Conservation (phyloP, 352 stramenopile species). For the Phytophthora chlamydospora region DNA sequence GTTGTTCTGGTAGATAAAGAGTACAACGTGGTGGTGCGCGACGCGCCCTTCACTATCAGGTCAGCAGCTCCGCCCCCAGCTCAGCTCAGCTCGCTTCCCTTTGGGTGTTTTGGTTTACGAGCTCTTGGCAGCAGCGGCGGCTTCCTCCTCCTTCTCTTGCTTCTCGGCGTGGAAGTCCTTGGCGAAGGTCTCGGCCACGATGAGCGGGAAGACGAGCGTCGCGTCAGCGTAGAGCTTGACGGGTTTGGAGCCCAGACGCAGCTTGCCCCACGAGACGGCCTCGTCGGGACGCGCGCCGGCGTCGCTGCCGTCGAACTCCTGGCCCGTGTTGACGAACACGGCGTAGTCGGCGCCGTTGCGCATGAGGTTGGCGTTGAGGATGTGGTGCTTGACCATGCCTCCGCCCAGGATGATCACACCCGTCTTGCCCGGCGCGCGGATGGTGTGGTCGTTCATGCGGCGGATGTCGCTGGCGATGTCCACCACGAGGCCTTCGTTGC, state of each 20-base stretch:
- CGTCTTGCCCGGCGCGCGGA: conserved; percentile 93
- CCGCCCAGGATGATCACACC: conserved; percentile 99
- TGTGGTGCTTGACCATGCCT: conserved; percentile 99
- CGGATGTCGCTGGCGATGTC: conserved; percentile 98
- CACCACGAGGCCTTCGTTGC: conserved; percentile 96
- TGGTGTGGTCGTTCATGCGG: conserved; percentile 97
- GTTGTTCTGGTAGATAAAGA: conserved; percentile 42
- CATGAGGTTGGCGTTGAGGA: conserved; percentile 99
- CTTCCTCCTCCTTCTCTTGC: conserved; percentile 28
- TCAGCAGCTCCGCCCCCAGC: conserved; percentile 21
- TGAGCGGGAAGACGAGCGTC: conserved; percentile 98
- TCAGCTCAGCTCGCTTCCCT: conserved; percentile 25
- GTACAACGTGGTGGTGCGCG: conserved; percentile 35
- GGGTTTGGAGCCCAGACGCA: conserved; percentile 93
- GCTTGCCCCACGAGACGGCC: conserved; percentile 99
- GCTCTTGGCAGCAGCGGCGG: conserved; percentile 17
- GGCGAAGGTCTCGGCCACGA: conserved; percentile 99
- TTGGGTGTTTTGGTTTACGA: conserved; percentile 20
- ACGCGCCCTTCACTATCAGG: conserved; percentile 31
- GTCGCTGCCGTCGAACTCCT: conserved; percentile 99
- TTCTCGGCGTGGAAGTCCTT: conserved; percentile 91
- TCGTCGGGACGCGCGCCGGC: conserved; percentile 97
- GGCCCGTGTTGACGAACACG: conserved; percentile 99
- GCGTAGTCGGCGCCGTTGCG: conserved; percentile 99
- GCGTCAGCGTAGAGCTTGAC: conserved; percentile 98